phyloP scores from a whole-genome alignment of 1,139 yeast genomes.

The Saccharomyces hybrid region DNA sequence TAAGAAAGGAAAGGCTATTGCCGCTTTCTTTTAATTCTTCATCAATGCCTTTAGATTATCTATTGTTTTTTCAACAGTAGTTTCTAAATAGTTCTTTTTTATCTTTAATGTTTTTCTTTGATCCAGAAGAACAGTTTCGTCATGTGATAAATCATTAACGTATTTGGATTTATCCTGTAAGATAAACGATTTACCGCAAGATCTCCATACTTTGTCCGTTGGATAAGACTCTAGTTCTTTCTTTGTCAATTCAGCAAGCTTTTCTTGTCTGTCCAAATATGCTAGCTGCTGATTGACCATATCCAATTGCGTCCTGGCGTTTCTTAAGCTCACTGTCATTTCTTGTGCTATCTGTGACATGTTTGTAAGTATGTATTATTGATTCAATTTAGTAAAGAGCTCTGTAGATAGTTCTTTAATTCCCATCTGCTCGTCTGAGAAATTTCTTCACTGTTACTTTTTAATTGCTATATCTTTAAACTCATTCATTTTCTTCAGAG shows the following conservation, averaged over 20 bases:
- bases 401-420: neutral
- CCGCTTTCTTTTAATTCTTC: neutral
- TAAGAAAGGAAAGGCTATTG: neutral
- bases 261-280: slow-evolving; percentile 49
- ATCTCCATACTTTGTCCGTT: slow-evolving; percentile 61
- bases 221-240: slow-evolving; percentile 43
- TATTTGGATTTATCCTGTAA: slow-evolving; percentile 39
- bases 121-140: slow-evolving; percentile 49
- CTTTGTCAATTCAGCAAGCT: slow-evolving; percentile 49
- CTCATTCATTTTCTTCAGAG: neutral
- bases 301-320: slow-evolving; percentile 54
- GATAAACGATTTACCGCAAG: slow-evolving; percentile 72
- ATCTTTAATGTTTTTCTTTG: slow-evolving; percentile 54
- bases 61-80: slow-evolving; percentile 68
- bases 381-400: neutral
- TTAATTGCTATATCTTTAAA: neutral
- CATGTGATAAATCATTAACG: slow-evolving; percentile 41
- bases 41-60: slow-evolving; percentile 41
- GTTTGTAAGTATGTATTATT: neutral
- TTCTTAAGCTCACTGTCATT: slow-evolving; percentile 55
- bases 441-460: neutral
- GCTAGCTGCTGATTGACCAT: slow-evolving; percentile 54
- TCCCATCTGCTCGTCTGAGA: neutral
- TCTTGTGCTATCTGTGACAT: slow-evolving; percentile 36
- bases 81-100: slow-evolving; percentile 64